Conservation (phyloP, 73 alveolate genomes). For the Durusdinium trenchii region DNA sequence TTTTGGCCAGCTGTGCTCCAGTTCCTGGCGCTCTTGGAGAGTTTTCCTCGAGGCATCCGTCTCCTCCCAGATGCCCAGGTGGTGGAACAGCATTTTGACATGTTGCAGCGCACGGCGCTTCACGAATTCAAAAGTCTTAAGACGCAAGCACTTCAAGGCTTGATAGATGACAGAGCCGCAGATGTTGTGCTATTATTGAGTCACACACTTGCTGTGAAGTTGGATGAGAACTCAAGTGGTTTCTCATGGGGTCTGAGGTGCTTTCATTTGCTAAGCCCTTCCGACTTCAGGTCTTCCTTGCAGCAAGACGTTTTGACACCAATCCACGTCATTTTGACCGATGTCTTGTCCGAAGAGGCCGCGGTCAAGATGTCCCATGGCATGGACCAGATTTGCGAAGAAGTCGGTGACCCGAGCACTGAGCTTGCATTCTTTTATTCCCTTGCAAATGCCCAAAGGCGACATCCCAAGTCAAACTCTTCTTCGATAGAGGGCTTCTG, state of each 20-base stretch:
- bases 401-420: neutral
- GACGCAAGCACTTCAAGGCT: neutral
- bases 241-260: neutral
- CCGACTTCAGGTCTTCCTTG: conserved; percentile 12
- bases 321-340: neutral
- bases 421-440: neutral
- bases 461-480: neutral
- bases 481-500: neutral
- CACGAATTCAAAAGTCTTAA: neutral
- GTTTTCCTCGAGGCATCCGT: neutral
- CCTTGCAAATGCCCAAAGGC: neutral
- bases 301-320: conserved; percentile 1
- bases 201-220: neutral
- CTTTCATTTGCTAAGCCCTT: neutral
- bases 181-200: neutral
- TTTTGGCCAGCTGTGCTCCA: neutral
- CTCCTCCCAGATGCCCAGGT: conserved; percentile 8
- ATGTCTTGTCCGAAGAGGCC: neutral
- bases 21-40: neutral
- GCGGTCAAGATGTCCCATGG: neutral
- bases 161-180: neutral
- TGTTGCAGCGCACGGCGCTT: neutral
- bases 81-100: neutral
- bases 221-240: neutral
- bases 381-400: neutral